Base-by-base conservation (phyloP, 805 yeast species). In the Citeromyces matritensis region DNA sequence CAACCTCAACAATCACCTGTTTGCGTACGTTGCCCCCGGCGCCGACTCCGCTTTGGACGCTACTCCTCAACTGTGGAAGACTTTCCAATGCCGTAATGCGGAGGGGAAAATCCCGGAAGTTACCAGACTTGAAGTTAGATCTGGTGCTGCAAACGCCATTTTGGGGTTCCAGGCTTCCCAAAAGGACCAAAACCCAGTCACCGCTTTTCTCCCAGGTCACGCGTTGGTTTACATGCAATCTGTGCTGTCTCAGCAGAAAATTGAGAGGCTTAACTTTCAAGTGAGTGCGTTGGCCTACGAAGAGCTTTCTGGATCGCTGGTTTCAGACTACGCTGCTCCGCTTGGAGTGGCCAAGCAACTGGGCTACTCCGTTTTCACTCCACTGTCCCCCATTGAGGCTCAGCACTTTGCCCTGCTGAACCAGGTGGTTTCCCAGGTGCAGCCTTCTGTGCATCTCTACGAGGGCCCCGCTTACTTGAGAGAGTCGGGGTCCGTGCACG, bases 121-220 rank as follows among this genome's bases (percentile, higher is more conserved):
- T 41, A 60, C 71, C 46, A 57, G 66, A 39, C 52, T 77, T 35
- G 84, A 85, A 46, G 69, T 82, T 35, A 73, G 94, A 49, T 60
- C 78, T 2, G 96, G 95, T 43, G 91, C 95, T 23, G 82, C 88
- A 29, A 65, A 73, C 38, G 69, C 81, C 17, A 65, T 88, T 29
- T 58, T 81, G 31, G 96, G 95, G 25, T 86, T 75, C 55, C 51
- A 70, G 36, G 43, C 54, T 8, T 19, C 27, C 13, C 14, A 23
- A 13, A 23, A 24, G 14, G 5, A 27, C 7, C 13, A 11, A 6
- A 23, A 24, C 4, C 34, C 65, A 51, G 15, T 43, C 50, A 38
- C 65, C 45, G 60, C 75, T 38, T 32, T 86, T 25, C 63, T 76
- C 30, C 76, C 86, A 27, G 69, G 83, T 21, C 69, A 71, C 38